phyloP scores from a whole-genome alignment of 2,329 filamentous ascomycete species.

The Leptographium procerum region DNA sequence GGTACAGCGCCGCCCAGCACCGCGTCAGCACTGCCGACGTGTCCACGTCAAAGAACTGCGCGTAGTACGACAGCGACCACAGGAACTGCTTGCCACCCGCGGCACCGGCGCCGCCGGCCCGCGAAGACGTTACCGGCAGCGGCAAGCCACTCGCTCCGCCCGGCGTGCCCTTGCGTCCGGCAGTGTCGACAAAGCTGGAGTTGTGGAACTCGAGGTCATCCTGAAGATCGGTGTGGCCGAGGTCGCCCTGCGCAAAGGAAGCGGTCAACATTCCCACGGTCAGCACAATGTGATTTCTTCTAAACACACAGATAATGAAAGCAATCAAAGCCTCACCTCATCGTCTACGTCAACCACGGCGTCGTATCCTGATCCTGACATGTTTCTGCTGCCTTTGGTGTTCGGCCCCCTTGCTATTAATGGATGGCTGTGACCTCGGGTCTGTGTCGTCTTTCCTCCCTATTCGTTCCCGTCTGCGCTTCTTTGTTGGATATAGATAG shows the following conservation, averaged over 20 bases:
- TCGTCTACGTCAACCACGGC: slow-evolving; percentile 96
- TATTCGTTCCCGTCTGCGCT: background rate
- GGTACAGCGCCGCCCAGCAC: slow-evolving; percentile 81
- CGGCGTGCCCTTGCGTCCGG: slow-evolving; percentile 36
- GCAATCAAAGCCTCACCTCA: slow-evolving; percentile 51
- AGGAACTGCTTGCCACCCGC: slow-evolving; percentile 65
- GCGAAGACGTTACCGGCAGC: slow-evolving; percentile 41
- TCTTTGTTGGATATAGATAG: background rate
- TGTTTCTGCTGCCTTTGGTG: background rate
- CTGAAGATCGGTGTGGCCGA: slow-evolving; percentile 95
- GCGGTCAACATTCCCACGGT: slow-evolving; percentile 3
- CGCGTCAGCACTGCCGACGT: slow-evolving; percentile 78
- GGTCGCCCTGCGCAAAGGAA: slow-evolving; percentile 69
- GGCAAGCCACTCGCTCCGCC: slow-evolving; percentile 38
- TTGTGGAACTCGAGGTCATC: slow-evolving; percentile 99
- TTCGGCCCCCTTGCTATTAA: background rate
- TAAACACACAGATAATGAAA: background rate
- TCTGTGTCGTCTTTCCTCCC: background rate
- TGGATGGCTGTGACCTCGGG: background rate
- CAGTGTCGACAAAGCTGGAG: slow-evolving; percentile 64
- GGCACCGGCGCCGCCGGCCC: slow-evolving; percentile 23
- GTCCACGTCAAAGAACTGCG: slow-evolving; percentile 98
- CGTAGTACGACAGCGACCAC: slow-evolving; percentile 88
- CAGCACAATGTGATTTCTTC: no score
- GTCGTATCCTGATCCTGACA: slow-evolving; percentile 86